These are phyloP conservation scores for Trypanosoma boissoni DNA, from an alignment of 208 protist species.

Conservation along the genomic window DNA sequence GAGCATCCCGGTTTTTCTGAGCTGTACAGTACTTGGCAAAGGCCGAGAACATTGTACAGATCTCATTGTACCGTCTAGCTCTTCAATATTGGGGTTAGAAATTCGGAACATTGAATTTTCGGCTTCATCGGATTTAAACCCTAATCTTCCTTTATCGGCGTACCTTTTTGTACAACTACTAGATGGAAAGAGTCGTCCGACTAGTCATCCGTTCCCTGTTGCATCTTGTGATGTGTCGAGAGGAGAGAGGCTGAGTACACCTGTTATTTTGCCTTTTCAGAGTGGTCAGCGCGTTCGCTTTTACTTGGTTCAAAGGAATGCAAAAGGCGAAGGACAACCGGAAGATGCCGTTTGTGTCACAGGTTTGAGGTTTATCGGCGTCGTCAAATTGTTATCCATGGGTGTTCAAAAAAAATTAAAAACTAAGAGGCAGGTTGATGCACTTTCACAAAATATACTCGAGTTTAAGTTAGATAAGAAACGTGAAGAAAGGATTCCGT, in stretches of 20 bases:
- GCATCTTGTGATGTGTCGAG: conserved; percentile 14
- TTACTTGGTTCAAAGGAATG: conserved; percentile 21
- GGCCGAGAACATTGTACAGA: conserved; percentile 29
- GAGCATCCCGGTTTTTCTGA: conserved; percentile 20
- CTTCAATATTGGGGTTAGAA: conserved; percentile 16
- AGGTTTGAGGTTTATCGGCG: conserved; percentile 20
- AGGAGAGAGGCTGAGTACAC: conserved; percentile 16
- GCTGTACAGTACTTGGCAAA: conserved; percentile 4
- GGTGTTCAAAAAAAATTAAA: conserved; percentile 1
- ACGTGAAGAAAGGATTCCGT: conserved; percentile 6
- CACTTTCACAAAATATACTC: conserved; percentile 9
- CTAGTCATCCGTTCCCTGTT: conserved; percentile 35
- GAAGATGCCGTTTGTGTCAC: neutral
- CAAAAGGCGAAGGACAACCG: neutral
- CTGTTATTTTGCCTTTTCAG: conserved; percentile 25
- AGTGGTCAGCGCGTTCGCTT: conserved; percentile 28
- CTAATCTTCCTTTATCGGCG: neutral
- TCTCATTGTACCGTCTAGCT: conserved; percentile 18
- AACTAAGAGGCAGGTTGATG: conserved; percentile 7
- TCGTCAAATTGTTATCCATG: neutral
- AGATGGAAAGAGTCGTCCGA: conserved; percentile 30
- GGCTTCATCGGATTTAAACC: conserved; percentile 3
- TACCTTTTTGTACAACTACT: conserved; percentile 39
- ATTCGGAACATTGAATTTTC: conserved; percentile 27
- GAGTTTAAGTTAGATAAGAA: conserved; percentile 16